Conservation (phyloP, 31 red algal genomes). For the Endocladia muricata region DNA sequence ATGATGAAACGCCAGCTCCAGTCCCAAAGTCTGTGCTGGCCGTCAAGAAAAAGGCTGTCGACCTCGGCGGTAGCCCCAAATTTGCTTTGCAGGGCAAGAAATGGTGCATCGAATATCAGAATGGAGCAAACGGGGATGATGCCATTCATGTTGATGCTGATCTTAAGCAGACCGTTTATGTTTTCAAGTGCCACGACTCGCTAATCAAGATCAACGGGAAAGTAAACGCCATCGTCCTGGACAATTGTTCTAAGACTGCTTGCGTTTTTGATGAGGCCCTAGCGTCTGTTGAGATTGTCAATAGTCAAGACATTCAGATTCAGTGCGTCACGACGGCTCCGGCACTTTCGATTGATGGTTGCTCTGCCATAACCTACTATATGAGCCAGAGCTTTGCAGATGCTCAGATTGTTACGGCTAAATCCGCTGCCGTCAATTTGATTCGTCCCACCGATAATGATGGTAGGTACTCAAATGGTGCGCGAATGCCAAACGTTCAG, state of each 20-base stretch:
- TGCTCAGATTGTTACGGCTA: constrained; percentile 65
- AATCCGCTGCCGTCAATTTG: constrained; percentile 57
- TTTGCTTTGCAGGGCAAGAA: constrained; percentile 10
- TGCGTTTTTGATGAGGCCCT: constrained; percentile 55
- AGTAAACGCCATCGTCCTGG: constrained; percentile 64
- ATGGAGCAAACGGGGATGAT: constrained; percentile 37
- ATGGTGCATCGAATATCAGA: constrained; percentile 48
- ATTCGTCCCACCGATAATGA: constrained; percentile 54
- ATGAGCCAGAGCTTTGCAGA: constrained; percentile 24
- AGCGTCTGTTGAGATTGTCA: constrained; percentile 56
- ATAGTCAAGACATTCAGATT: constrained; percentile 65
- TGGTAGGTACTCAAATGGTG: constrained; percentile 29
- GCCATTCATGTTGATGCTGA: constrained; percentile 16
- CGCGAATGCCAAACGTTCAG: not conserved
- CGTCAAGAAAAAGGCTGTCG: constrained; percentile 21
- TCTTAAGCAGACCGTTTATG: constrained; percentile 63
- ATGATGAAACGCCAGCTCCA: constrained; percentile 21
- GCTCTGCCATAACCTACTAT: constrained; percentile 43
- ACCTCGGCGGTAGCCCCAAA: constrained; percentile 22
- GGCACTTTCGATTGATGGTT: constrained; percentile 61
- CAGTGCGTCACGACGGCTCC: constrained; percentile 47
- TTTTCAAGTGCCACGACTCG: constrained; percentile 54
- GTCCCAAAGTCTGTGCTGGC: constrained; percentile 16
- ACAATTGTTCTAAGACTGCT: constrained; percentile 51
- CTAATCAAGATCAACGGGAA: constrained; percentile 62